Percentiles rank a stretch among this genome's conserved stretches.
These are phyloP conservation scores for Pseudohalonectria lignicola DNA, from an alignment of 2,329 filamentous ascomycete species.

Conservation along the genomic window DNA sequence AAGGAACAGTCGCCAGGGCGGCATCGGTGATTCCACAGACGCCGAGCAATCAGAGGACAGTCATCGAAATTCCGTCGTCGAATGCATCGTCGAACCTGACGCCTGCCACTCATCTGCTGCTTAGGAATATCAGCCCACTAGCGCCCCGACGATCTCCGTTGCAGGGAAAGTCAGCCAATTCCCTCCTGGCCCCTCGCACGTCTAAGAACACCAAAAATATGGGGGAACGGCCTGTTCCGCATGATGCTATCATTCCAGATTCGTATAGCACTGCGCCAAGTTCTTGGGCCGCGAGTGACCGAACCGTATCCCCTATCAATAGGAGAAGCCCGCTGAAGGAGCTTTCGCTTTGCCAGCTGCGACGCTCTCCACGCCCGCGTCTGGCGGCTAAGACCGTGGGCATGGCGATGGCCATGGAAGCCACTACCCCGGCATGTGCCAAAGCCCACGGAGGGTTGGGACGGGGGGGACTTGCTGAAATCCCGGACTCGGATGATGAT, in stretches of 20 bases:
- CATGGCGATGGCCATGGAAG: too few relatives aligned
- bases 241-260: conserved; percentile 29
- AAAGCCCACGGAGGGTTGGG: too few relatives aligned
- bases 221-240: neutral
- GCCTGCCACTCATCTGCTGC: neutral
- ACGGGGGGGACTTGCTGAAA: conserved; percentile 26
- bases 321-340: conserved; percentile 7
- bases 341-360: conserved; percentile 2
- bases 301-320: neutral
- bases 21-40: conserved; percentile 29
- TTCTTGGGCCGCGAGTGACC: neutral
- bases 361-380: neutral
- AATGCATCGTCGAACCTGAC: neutral
- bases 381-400: too few relatives aligned
- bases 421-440: too few relatives aligned
- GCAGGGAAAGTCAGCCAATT: conserved; percentile 22
- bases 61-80: neutral
- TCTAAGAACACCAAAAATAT: too few relatives aligned
- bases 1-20: conserved; percentile 3
- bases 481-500: conserved; percentile 40
- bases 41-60: conserved; percentile 13
- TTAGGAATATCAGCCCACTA: conserved; percentile 2
- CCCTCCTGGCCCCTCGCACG: conserved; percentile 9
- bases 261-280: conserved; percentile 26
- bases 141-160: conserved; percentile 22